These are phyloP conservation scores for Lepidopterella palustris DNA, from an alignment of 495 filamentous ascomycete species.

Conservation along the genomic window DNA sequence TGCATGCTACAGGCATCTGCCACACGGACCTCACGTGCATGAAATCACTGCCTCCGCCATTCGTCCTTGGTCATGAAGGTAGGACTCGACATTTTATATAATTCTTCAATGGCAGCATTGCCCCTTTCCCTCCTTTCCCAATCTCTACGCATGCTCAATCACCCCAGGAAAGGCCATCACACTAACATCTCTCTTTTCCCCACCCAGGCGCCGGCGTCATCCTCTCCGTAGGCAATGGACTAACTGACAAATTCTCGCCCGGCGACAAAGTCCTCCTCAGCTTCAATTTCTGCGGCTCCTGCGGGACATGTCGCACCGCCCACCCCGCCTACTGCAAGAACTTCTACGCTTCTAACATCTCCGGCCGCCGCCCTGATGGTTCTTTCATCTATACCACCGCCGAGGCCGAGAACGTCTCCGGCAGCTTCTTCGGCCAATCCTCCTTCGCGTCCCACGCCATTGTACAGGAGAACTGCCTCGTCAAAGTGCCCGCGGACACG, in stretches of 20 bases:
- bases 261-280: constrained; percentile 35
- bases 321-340: constrained; percentile 30
- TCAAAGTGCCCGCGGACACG: constrained; percentile 30
- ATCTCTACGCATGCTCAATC: no score
- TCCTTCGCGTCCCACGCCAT: constrained; percentile 29
- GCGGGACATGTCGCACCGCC: constrained; percentile 29
- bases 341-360: constrained; percentile 27
- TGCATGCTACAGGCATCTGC: constrained; percentile 40
- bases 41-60: constrained; percentile 3
- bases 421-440: constrained; percentile 31
- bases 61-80: constrained; percentile 32
- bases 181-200: background rate
- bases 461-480: constrained; percentile 31
- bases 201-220: constrained; percentile 29
- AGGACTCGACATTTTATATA: background rate
- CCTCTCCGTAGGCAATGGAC: constrained; percentile 22
- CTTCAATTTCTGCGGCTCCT: constrained; percentile 34
- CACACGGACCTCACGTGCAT: constrained; percentile 37
- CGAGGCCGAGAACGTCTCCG: constrained; percentile 14
- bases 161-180: no score
- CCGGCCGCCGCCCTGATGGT: constrained; percentile 8
- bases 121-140: background rate
- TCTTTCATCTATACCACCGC: constrained; percentile 13
- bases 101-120: background rate
- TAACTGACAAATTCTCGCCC: constrained; percentile 15